A percentile compares a stretch with the other conserved stretches of the same genome.
These are phyloP conservation scores for Rhododendron mucronatum DNA, from an alignment of 148 eudicot species.

Conservation along the genomic window DNA sequence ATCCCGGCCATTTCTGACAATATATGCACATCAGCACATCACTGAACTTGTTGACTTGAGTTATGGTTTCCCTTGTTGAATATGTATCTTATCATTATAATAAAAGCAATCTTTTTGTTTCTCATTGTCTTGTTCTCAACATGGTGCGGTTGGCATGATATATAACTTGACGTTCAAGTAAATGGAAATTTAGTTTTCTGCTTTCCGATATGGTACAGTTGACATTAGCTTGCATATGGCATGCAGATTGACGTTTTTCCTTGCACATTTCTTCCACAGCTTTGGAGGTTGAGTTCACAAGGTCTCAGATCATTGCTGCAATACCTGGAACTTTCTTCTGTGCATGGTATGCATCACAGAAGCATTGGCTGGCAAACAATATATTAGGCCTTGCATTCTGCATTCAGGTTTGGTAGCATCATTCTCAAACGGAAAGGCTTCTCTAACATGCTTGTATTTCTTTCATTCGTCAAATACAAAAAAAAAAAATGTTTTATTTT, in stretches of 20 bases:
- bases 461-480: neutral
- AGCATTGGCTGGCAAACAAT: slow-evolving; percentile 99
- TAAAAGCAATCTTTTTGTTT: neutral
- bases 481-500: neutral
- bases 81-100: neutral
- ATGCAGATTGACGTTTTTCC: slow-evolving; percentile 22
- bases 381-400: slow-evolving; percentile 85
- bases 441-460: neutral
- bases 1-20: neutral
- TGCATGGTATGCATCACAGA: slow-evolving; percentile 91
- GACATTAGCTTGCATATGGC: slow-evolving; percentile 17
- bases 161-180: neutral
- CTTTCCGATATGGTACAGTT: slow-evolving; percentile 8
- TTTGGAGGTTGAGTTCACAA: slow-evolving; percentile 88
- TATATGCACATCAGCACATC: neutral
- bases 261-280: slow-evolving; percentile 46
- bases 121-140: neutral
- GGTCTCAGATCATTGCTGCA: slow-evolving; percentile 83
- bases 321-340: slow-evolving; percentile 92
- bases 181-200: neutral
- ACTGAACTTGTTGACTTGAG: neutral
- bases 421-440: neutral
- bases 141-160: slow-evolving; percentile 5
- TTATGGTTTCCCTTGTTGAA: neutral
- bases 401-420: slow-evolving; percentile 64